Base-by-base conservation (phyloP, 2,329 filamentous ascomycete species). In the Metarhizium robertsii region DNA sequence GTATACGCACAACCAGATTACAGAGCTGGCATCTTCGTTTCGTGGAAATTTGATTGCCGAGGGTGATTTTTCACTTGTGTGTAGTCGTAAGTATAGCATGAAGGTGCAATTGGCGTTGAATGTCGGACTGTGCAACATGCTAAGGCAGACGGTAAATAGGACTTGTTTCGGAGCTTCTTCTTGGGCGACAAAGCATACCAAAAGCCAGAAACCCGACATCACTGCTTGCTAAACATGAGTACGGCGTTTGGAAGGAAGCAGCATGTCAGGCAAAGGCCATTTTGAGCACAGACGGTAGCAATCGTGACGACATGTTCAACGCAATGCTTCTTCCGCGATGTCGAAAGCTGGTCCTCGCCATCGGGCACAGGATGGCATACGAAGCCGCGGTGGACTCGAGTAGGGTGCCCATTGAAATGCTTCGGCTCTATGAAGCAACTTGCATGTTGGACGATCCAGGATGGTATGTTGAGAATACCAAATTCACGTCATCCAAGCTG, bases 341-440 rank as follows among this genome's bases (percentile, higher is more conserved):
- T 25, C 59, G 63, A 20, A 54, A 53, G 13, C 48, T 67, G 8
- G 55, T 67, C 6, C 59, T 61, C n/a, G 61, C 64, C 2, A 62
- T 60, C 1, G 63, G 64, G 4, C 58, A 68, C n/a, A 60, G 64
- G 6, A 66, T 68, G 64, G 64, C 63, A 0, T 67, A 66, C 25
- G 65, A 67, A 52, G 61, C 65, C 2, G 64, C 61, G 16, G 42
- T 13, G 11, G 47, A 11, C 4, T 43, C 51, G 3, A 46, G 8
- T 1, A 48, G 36, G 5, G 42, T 62, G 0, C 50, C 38, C 1
- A 20, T 58, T 0, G 54, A 58, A 2, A 53, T 58, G 47, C 49
- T 63, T 2, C 11, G 29, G 6, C 47, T 62, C 0, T 63, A 57
- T 34, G 57, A 58, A 45, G 18, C 42, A 11, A 57, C 50, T 3